phyloP scores from a whole-genome alignment of 108 stramenopile species.

The Pseudonitzschia pungens region DNA sequence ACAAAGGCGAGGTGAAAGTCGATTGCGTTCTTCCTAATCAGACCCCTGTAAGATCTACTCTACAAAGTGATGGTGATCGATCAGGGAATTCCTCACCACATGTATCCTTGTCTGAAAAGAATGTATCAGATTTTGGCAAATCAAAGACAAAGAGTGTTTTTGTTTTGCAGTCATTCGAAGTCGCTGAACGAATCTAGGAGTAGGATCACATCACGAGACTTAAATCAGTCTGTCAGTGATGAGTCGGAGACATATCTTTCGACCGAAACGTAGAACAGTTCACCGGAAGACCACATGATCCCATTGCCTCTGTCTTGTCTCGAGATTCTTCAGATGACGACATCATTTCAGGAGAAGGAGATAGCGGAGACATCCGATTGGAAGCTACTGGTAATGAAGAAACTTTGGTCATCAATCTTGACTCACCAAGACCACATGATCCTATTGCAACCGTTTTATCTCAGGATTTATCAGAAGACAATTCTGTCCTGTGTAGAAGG shows the following conservation, averaged over 20 bases:
- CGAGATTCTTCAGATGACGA: not conserved
- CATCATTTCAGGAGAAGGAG: not conserved
- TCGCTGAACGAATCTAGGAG: constrained; percentile 2
- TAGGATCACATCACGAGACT: constrained; percentile 3
- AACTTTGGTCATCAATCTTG: too few species aligned
- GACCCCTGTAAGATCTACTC: not conserved
- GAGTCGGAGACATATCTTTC: not conserved
- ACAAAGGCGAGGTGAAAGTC: not conserved
- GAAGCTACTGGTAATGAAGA: not conserved
- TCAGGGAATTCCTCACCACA: not conserved
- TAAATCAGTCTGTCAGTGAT: not conserved
- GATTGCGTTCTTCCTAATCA: not conserved
- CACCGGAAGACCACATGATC: too few species aligned
- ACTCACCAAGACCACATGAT: too few species aligned
- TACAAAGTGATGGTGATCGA: not conserved
- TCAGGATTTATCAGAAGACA: not conserved
- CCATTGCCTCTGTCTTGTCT: not conserved
- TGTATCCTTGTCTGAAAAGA: not conserved
- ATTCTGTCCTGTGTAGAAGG: not conserved
- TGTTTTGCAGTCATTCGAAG: not conserved
- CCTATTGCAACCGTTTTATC: not conserved
- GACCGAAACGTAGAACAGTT: too few species aligned
- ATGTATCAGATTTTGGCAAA: too few species aligned
- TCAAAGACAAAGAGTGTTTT: not conserved
- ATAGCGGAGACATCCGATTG: not conserved